Conservation (phyloP, 1,139 yeast species). For the Pichia sp. region DNA sequence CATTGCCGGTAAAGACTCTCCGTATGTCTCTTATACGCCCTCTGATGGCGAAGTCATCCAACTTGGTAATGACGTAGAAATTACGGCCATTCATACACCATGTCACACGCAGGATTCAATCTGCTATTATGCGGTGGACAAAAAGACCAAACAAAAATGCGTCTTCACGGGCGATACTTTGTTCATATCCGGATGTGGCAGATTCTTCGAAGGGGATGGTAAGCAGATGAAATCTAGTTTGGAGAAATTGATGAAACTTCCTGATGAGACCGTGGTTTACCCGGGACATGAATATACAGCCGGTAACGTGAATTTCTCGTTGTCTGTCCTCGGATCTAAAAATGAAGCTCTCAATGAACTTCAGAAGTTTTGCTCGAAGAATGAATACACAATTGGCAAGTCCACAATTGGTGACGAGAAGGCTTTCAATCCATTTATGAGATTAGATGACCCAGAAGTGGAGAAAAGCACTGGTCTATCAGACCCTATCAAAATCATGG, state of each 20-base stretch:
- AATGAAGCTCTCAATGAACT: conserved; percentile 49
- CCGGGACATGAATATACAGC: conserved; percentile 97
- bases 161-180: conserved; percentile 96
- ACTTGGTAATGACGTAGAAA: conserved; percentile 56
- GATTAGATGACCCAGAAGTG: conserved; percentile 46
- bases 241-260: conserved; percentile 50
- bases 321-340: conserved; percentile 45
- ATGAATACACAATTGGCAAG: conserved; percentile 75
- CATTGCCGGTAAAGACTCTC: conserved; percentile 80
- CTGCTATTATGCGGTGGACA: conserved; percentile 71
- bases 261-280: conserved; percentile 64
- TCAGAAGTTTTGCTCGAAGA: conserved; percentile 38
- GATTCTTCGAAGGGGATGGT: conserved; percentile 90
- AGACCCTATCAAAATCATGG: conserved; percentile 36
- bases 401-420: conserved; percentile 84
- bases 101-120: conserved; percentile 97
- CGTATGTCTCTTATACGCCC: conserved; percentile 63
- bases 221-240: conserved; percentile 71
- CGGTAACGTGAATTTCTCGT: conserved; percentile 71
- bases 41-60: conserved; percentile 52
- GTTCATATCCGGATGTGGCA: conserved; percentile 92
- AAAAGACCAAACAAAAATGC: conserved; percentile 51
- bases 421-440: conserved; percentile 84
- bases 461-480: conserved; percentile 33
- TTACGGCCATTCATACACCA: conserved; percentile 89